Base-by-base conservation (phyloP, 805 yeast genomes). In the Metschnikowia similis region DNA sequence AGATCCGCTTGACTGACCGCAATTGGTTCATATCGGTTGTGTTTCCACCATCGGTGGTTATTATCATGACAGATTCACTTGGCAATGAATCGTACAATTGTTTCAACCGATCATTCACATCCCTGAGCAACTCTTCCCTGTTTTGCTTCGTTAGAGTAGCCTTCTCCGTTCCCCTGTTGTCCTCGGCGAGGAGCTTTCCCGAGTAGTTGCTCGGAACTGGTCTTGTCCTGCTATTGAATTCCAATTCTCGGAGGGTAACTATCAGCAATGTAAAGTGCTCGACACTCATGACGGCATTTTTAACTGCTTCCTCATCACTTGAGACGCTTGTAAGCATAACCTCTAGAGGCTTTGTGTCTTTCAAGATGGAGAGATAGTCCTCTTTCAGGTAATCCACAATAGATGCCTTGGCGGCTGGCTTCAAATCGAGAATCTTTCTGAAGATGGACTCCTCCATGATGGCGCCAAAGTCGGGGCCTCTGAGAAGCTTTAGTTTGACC, bases 381-480 rank as follows among this genome's bases (percentile, higher is more conserved):
- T 55, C 54, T 28, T 57, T 56, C 45, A 56, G 45, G 50, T 67
- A 68, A 48, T 63, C 66, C n/a, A 67, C 52, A 7, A 67, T 46
- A 4, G 70, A 55, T 0, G 62, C 53, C 35, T 65, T 67, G 31
- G 47, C 45, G 9, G 42, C 16, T 3, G 53, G 41, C 21, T 49
- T 49, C 8, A 35, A 31, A 29, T 52, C 49, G 11, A 40, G 11
- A 8, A 51, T 50, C 32, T 51, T 51, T 4, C 44, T 41, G 42
- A 54, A 49, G 17, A 54, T 46, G 13, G 52, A 42, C 13, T 30
- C 41, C 2, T 61, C 59, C 30, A 63, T 48, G 45, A 63, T 63
- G 6, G 49, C 46, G 0, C 98, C 98, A 65, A 78, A 86, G 2
- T 74, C 67, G 6, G 67, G 62, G 1, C 97, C 97, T 49, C 84